Base-by-base conservation (phyloP, 257 asterid genomes). In the Haberlea rhodopensis region DNA sequence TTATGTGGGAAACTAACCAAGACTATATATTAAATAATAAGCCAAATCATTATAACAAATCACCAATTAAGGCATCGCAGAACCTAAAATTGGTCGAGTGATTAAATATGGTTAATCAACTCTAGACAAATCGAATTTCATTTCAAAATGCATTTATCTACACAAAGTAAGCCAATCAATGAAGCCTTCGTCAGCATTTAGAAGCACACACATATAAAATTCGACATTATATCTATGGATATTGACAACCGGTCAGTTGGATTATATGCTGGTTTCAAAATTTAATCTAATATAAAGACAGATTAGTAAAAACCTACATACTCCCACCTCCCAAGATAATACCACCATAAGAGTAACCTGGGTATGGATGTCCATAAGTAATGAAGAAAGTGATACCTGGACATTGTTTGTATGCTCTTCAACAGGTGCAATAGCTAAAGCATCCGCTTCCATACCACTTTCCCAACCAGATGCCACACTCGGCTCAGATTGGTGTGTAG, bases 391-490 rank as follows among this genome's bases (percentile, higher is more conserved):
- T 23, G 48, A 61, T 76, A 86, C 97, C 96, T 90, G 95, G 69
- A 88, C 80, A 55, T 83, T 70, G 71, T 75, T 81, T 27, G 72
- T 52, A 85, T 82, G 95, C 53, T 81, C 91, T 73, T 80, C 94
- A 69, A 83, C 82, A 65, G 89, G 83, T 68, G 90, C 89, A 78
- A 90, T 72, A 76, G 96, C 97, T 67, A 90, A 84, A 6, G 89
- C 88, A 32, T 86, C 97, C 25, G 74, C 68, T 73, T 53, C 67
- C 18, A 78, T 62, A 66, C 68, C 78, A 67, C 74, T 74, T 54
- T 79, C 79, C 69, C 67, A 67, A 37, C 81, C 84, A 78, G 91
- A 70, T 53, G 72, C 73, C 49, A 65, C 49, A 53, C 69, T 76
- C 15, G 76, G 81, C 78, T 77, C 83, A 70, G 91, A 53, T 75